Evolutionary conservation across 192 early-diverging fungal species (phyloP), one percentile per base, ranked within the genome.

Genomic region (Dimargaris xerosporica): DNA sequence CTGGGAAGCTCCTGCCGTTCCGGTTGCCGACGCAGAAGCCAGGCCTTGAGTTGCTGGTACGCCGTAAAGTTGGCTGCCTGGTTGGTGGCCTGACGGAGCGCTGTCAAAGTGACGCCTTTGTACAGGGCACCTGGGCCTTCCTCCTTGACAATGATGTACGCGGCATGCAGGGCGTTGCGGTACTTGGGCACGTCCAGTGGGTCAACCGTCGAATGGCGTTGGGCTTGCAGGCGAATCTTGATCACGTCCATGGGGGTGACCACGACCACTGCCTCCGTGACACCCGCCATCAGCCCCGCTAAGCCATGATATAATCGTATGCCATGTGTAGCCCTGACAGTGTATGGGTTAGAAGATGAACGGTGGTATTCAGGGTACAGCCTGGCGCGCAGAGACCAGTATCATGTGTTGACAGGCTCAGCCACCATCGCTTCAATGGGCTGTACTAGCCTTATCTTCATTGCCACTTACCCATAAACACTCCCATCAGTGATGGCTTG

Each of bases 161-260:
- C 89, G 44, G 89, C 88, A 68, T 96, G 93, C 42, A 85, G 76
- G 17, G 93, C 91, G 71, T 96, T 96, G 55, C 91, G 82, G 77
- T 98, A 98, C 80, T 95, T 96, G 30, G 93, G 93, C 26, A 93
- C 75, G 62, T 98, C 95, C 66, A 94, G 76, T 11, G 95, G 95
- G 74, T 98, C 95, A 16, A 91, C 81, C 79, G 93, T 93, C 34
- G 92, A 95, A 68, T 96, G 91, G 21, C 91, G 79, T 73, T 96
- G 93, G 0, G 93, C 91, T 72, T 98, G 95, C 61, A 98, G 76
- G 68, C 95, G 90, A 67, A 98, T 98, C 78, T 98, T 98, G 76
- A 98, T 88, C 28, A 98, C 91, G 62, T 98, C 95, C 95, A 98
- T 96, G 25, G 95, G 95, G 5, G 95, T 96, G 23, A 96, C 95